Evolutionary conservation across 2,329 filamentous ascomycete genomes (phyloP).

Genomic region (Fusarium mundagurra): DNA sequence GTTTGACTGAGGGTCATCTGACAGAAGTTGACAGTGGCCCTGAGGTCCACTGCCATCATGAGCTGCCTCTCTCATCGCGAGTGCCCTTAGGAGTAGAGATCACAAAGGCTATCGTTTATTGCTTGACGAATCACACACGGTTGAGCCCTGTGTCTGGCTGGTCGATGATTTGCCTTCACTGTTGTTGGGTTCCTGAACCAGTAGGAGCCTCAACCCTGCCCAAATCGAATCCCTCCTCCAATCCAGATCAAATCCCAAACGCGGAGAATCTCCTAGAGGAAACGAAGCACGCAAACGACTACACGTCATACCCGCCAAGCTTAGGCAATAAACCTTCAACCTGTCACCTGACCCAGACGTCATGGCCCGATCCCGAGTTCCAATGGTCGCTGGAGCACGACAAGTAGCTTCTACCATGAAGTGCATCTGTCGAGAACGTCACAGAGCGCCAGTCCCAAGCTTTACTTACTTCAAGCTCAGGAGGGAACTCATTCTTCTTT

Average conservation of each 20-base stretch:
- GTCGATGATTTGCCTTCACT: no score
- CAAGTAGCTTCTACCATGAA: neutral
- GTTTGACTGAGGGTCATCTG: neutral
- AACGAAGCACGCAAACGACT: no score
- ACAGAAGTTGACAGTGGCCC: neutral
- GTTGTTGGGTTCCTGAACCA: no score
- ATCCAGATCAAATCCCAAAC: no score
- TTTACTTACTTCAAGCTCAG: no score
- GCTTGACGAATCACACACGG: neutral
- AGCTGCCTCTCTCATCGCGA: no score
- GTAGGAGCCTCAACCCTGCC: no score
- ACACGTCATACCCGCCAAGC: no score
- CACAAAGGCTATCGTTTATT: neutral
- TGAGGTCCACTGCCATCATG: neutral
- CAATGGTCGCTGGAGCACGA: accelerated
- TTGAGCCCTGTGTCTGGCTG: accelerated
- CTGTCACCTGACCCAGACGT: neutral
- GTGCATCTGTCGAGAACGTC: accelerated
- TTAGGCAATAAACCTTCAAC: no score
- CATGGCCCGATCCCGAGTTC: no score
- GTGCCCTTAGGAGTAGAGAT: neutral
- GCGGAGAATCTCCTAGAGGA: accelerated
- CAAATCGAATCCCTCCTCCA: no score
- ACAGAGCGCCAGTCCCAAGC: neutral
- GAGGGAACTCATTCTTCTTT: accelerated